Percentiles rank a stretch among this genome's conserved stretches.
Evolutionary conservation across 768 basidiomycete genomes (phyloP).

Genomic region (Flagelloscypha sp.): DNA sequence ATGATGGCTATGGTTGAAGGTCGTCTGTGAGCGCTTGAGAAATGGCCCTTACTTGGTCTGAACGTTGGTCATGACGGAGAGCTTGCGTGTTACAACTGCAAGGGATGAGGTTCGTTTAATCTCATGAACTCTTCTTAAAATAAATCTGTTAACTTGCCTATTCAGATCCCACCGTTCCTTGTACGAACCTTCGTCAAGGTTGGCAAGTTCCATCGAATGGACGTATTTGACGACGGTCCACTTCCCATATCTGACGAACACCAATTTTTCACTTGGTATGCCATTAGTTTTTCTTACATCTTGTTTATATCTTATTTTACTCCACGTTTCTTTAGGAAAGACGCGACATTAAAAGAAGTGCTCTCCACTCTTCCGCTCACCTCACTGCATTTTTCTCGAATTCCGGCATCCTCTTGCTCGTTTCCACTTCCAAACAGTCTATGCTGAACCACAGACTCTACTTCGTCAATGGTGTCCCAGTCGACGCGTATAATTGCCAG

Average conservation of each 20-base stretch:
- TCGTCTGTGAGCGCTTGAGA: too few species aligned
- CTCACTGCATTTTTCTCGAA: conserved; percentile 58
- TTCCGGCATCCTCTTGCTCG: conserved; percentile 77
- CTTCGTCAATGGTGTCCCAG: too few species aligned
- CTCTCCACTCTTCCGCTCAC: conserved; percentile 68
- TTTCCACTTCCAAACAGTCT: conserved; percentile 74
- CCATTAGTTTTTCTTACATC: conserved; percentile 3
- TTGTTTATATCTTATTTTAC: conserved; percentile 1
- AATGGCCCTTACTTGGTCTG: too few species aligned
- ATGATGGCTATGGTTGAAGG: too few species aligned
- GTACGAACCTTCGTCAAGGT: conserved; percentile 79
- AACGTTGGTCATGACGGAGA: too few species aligned
- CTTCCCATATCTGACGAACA: conserved; percentile 76
- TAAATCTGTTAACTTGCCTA: background rate
- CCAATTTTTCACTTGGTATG: conserved; percentile 74
- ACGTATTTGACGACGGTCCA: conserved; percentile 69
- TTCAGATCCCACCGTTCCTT: conserved; percentile 72
- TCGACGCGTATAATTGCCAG: too few species aligned
- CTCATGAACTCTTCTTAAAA: too few species aligned
- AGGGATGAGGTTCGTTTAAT: too few species aligned
- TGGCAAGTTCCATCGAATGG: conserved; percentile 65
- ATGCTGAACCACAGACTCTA: conserved; percentile 64
- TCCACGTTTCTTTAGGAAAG: conserved; percentile 47
- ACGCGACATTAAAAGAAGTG: conserved; percentile 73
- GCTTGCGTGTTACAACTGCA: too few species aligned